Evolutionary conservation across 1,284 basidiomycete genomes (phyloP).

Genomic region (Agroathelia rolfsii): DNA sequence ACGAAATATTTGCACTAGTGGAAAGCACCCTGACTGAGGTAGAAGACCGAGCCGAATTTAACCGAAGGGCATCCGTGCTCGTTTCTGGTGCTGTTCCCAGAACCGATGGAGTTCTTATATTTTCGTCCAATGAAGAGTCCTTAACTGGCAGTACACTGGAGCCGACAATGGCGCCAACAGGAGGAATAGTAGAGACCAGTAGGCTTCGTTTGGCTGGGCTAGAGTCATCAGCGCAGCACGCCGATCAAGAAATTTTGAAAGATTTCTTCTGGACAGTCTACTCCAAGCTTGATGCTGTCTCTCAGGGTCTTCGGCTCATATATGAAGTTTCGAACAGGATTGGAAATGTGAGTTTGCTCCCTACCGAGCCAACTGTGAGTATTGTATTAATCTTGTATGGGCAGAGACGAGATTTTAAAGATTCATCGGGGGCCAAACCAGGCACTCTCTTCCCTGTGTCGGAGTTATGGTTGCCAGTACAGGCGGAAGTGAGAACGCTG

Average conservation of each 20-base stretch:
- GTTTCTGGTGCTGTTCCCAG: conserved; percentile 20
- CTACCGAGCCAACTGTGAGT: neutral
- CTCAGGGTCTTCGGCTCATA: conserved; percentile 85
- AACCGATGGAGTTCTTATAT: conserved; percentile 44
- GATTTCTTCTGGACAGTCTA: conserved; percentile 98
- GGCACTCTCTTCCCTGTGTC: conserved; percentile 69
- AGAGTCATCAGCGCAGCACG: conserved; percentile 64
- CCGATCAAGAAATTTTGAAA: conserved; percentile 77
- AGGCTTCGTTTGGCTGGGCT: conserved; percentile 65
- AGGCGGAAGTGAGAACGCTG: conserved; percentile 81
- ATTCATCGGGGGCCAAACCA: conserved; percentile 67
- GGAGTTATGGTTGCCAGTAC: conserved; percentile 89
- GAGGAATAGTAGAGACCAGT: conserved; percentile 30
- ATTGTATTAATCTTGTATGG: conserved; percentile 5
- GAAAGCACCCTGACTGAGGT: conserved; percentile 89
- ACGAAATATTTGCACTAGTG: conserved; percentile 81
- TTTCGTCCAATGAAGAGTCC: conserved; percentile 28
- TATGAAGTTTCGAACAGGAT: conserved; percentile 88
- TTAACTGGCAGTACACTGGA: conserved; percentile 17
- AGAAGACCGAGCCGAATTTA: conserved; percentile 75
- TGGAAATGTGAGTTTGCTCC: conserved; percentile 55
- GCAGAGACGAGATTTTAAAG: conserved; percentile 76
- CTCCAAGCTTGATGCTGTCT: conserved; percentile 93
- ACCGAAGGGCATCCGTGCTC: conserved; percentile 44
- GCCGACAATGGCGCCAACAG: conserved; percentile 11